Evolutionary conservation across 805 yeast species (phyloP).

Genomic region (Clavispora vitiphila): DNA sequence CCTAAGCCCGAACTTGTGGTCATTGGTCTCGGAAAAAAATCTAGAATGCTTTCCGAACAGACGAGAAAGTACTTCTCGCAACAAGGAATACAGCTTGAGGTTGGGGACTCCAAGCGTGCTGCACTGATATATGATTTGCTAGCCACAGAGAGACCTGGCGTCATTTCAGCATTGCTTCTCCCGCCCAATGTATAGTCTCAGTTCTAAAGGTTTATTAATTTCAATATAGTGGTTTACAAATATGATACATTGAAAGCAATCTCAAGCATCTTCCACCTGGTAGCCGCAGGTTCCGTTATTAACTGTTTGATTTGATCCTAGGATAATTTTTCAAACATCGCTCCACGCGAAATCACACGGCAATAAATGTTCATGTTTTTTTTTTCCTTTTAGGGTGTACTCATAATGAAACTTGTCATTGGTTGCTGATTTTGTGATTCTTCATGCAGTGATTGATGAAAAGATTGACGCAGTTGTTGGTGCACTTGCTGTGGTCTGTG

Average conservation of each 20-base stretch:
- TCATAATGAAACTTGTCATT: slow-evolving; percentile 28
- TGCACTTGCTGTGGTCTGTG: not conserved
- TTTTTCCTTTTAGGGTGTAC: slow-evolving; percentile 36
- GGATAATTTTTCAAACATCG: no score
- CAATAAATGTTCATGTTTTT: not conserved
- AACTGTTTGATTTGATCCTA: no score
- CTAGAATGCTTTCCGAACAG: slow-evolving; percentile 57
- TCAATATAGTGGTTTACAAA: not conserved
- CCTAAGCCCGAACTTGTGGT: slow-evolving; percentile 78
- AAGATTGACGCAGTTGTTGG: not conserved
- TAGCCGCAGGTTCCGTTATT: no score
- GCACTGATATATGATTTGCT: slow-evolving; percentile 68
- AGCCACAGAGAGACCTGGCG: slow-evolving; percentile 74
- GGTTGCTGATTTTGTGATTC: not conserved
- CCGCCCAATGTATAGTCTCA: slow-evolving; percentile 54
- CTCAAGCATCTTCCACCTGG: not conserved
- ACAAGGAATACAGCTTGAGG: slow-evolving; percentile 67
- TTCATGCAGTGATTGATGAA: not conserved
- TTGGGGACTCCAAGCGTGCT: slow-evolving; percentile 58
- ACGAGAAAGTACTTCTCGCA: slow-evolving; percentile 46
- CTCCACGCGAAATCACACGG: not conserved
- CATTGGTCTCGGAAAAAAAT: slow-evolving; percentile 62
- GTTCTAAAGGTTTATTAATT: not conserved
- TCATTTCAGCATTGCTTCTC: slow-evolving; percentile 66
- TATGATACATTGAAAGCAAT: not conserved